phyloP scores from a whole-genome alignment of 306 rosid genomes.

The Quercus aquifolioides region DNA sequence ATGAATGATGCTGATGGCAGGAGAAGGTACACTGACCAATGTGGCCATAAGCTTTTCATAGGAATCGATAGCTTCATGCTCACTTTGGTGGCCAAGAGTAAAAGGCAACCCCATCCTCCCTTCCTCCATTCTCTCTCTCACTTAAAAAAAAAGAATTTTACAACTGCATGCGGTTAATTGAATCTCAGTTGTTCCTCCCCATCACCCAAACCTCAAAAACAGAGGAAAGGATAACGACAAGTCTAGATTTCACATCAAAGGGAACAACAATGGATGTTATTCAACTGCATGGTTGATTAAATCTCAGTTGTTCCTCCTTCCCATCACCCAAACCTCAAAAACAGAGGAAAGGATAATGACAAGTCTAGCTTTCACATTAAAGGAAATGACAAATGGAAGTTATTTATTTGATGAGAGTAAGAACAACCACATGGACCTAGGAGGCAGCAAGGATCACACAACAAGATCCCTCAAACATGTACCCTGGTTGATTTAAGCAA shows the following conservation, averaged over 20 bases:
- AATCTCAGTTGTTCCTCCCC: neutral
- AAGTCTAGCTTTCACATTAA: neutral
- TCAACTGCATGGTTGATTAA: neutral
- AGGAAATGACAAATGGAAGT: neutral
- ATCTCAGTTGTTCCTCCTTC: neutral
- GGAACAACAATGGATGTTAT: neutral
- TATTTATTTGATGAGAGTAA: neutral
- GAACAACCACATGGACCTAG: too few species aligned
- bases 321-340: neutral
- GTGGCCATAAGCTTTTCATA: neutral
- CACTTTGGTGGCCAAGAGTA: neutral
- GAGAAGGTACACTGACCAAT: neutral
- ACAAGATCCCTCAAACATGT: too few species aligned
- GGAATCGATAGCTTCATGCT: neutral
- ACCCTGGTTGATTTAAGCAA: too few species aligned
- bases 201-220: neutral
- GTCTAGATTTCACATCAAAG: neutral
- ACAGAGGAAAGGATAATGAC: neutral
- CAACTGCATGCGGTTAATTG: neutral
- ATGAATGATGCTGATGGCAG: neutral
- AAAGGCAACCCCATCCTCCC: neutral
- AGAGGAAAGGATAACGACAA: neutral
- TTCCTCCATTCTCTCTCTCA: neutral
- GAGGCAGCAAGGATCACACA: too few species aligned
- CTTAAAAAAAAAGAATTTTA: neutral